Conservation (phyloP, 257 asterid species). For the Forsythia suspensa region DNA sequence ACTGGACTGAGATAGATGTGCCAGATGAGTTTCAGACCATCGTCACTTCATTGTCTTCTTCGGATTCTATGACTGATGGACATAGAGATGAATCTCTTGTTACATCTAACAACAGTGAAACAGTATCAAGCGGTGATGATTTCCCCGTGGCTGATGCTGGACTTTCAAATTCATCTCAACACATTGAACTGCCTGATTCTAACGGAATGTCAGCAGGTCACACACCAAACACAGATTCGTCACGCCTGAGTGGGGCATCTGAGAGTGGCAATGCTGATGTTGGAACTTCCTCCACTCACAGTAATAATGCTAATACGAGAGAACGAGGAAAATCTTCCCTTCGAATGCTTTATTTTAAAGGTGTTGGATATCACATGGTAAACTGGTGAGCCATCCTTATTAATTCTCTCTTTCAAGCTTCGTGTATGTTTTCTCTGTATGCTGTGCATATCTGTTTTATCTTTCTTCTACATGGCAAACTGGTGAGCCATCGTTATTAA, state of each 20-base stretch:
- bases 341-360: conserved; percentile 71
- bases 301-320: conserved; percentile 45
- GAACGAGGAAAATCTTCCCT: conserved; percentile 73
- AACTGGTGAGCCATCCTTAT: conserved; percentile 74
- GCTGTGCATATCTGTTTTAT: not conserved
- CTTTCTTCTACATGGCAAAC: not conserved
- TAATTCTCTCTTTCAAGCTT: conserved; percentile 8
- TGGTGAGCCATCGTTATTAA: not conserved
- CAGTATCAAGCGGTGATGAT: conserved; percentile 38
- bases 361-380: conserved; percentile 96
- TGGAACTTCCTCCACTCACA: conserved; percentile 52
- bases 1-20: conserved; percentile 93
- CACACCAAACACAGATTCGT: conserved; percentile 38
- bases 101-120: conserved; percentile 40
- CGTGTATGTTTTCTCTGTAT: conserved; percentile 9
- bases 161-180: conserved; percentile 37
- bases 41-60: conserved; percentile 54
- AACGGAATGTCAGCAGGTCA: conserved; percentile 42
- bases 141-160: conserved; percentile 43
- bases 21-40: conserved; percentile 93
- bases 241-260: conserved; percentile 40
- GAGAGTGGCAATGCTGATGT: conserved; percentile 55
- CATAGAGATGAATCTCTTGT: conserved; percentile 42
- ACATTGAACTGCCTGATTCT: conserved; percentile 49
- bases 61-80: conserved; percentile 48